A percentile compares a stretch with the other conserved stretches of the same genome.
Evolutionary conservation across 1,284 basidiomycete species (phyloP).

Genomic region (Cystobasidiaceae sp.): DNA sequence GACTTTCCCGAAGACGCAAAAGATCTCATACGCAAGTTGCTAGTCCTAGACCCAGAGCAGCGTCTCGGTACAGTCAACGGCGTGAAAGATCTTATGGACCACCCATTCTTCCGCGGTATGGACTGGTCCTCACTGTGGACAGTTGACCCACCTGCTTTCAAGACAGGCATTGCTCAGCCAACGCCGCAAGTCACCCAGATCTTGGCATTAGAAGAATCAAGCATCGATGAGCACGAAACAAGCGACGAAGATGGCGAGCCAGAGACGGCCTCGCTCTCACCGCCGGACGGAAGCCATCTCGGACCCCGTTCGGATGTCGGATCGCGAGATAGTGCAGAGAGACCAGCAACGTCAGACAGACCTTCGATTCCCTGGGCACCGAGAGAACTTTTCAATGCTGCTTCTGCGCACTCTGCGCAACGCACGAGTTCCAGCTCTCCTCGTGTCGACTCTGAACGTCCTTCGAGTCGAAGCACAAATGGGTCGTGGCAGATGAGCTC

Average conservation of each 20-base stretch:
- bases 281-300: constrained; percentile 1
- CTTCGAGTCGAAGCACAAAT: constrained; percentile 8
- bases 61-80: constrained; percentile 63
- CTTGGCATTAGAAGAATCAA: constrained; percentile 12
- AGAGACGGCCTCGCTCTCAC: constrained; percentile 3
- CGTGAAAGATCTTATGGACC: constrained; percentile 60
- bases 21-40: constrained; percentile 49
- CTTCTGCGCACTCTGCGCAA: neutral
- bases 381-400: neutral
- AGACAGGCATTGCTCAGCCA: constrained; percentile 46
- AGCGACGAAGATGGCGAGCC: constrained; percentile 28
- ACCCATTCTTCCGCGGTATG: constrained; percentile 68
- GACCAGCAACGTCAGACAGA: neutral
- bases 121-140: constrained; percentile 73
- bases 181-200: constrained; percentile 5
- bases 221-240: constrained; percentile 6
- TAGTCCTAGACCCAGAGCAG: constrained; percentile 60
- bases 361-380: constrained; percentile 13
- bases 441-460: neutral
- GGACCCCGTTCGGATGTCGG: neutral
- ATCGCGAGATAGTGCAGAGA: neutral
- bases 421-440: neutral
- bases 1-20: constrained; percentile 51
- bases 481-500: neutral
- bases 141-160: constrained; percentile 46